These are phyloP conservation scores for Baudoinia panamericana DNA, from an alignment of 495 filamentous ascomycete species.

Conservation along the genomic window DNA sequence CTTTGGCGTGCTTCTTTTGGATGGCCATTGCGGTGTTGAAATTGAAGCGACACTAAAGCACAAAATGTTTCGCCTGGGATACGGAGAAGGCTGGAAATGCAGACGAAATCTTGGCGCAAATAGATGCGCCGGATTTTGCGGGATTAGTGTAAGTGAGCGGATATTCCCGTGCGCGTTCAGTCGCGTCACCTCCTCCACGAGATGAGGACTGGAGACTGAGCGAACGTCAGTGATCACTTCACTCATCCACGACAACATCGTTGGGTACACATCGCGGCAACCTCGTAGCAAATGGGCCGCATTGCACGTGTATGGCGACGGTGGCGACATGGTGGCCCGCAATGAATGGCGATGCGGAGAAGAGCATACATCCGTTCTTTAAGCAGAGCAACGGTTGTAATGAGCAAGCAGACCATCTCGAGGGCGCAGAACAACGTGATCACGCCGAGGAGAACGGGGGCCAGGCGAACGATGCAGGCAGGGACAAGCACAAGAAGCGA, in stretches of 20 bases:
- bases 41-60: too few relatives aligned
- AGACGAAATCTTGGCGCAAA: not conserved
- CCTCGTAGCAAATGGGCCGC: not conserved
- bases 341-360: conserved; percentile 25
- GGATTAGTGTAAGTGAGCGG: too few relatives aligned
- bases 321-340: conserved; percentile 21
- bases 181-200: not conserved
- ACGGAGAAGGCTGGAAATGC: too few relatives aligned
- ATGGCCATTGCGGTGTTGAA: conserved; percentile 56
- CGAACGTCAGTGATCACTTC: too few relatives aligned
- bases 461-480: conserved; percentile 1
- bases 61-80: too few relatives aligned
- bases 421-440: not conserved
- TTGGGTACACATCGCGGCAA: too few relatives aligned
- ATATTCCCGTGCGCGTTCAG: too few relatives aligned
- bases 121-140: too few relatives aligned
- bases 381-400: conserved; percentile 3
- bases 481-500: conserved; percentile 3
- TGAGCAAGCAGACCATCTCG: conserved; percentile 8
- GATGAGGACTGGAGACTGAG: too few relatives aligned
- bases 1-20: conserved; percentile 99
- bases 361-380: conserved; percentile 29
- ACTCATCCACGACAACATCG: not conserved
- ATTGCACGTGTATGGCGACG: conserved; percentile 22
- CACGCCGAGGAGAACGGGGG: not conserved